A percentile compares a stretch with the other conserved stretches of the same genome.
Conservation (phyloP, 2,329 filamentous ascomycete species). For the Botrytis sinoallii region DNA sequence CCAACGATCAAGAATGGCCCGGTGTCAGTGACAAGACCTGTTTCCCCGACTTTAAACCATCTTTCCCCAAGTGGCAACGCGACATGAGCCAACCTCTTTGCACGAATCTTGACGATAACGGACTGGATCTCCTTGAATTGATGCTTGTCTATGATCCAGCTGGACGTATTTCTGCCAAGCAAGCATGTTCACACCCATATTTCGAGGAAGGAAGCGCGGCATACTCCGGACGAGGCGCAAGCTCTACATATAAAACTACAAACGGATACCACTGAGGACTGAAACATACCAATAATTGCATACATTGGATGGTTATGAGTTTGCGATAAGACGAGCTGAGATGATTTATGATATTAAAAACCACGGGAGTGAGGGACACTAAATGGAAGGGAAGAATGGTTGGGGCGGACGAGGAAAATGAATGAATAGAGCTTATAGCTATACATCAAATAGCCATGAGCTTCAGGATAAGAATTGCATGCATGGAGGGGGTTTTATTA, state of each 20-base stretch:
- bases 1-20: slow-evolving; percentile 78
- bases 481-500: slow-evolving; percentile 8
- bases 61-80: slow-evolving; percentile 86
- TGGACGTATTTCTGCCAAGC: slow-evolving; percentile 83
- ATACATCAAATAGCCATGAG: slow-evolving; percentile 13
- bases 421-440: slow-evolving; percentile 11
- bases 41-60: slow-evolving; percentile 89
- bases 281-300: slow-evolving; percentile 19
- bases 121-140: slow-evolving; percentile 63
- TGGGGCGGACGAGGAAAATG: neutral
- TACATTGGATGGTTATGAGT: slow-evolving; percentile 12
- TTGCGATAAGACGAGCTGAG: slow-evolving; percentile 6
- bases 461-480: slow-evolving; percentile 17
- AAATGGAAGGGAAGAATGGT: neutral
- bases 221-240: slow-evolving; percentile 37
- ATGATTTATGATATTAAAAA: slow-evolving; percentile 19
- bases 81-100: slow-evolving; percentile 65
- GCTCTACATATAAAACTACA: slow-evolving; percentile 32
- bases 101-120: slow-evolving; percentile 67
- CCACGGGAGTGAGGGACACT: neutral
- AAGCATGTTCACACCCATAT: slow-evolving; percentile 80
- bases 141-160: slow-evolving; percentile 87
- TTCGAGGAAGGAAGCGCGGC: slow-evolving; percentile 50
- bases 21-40: slow-evolving; percentile 69
- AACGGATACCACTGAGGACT: slow-evolving; percentile 35